Evolutionary conservation across 2,329 filamentous ascomycete genomes (phyloP).

Genomic region (Scedosporium dehoogii): DNA sequence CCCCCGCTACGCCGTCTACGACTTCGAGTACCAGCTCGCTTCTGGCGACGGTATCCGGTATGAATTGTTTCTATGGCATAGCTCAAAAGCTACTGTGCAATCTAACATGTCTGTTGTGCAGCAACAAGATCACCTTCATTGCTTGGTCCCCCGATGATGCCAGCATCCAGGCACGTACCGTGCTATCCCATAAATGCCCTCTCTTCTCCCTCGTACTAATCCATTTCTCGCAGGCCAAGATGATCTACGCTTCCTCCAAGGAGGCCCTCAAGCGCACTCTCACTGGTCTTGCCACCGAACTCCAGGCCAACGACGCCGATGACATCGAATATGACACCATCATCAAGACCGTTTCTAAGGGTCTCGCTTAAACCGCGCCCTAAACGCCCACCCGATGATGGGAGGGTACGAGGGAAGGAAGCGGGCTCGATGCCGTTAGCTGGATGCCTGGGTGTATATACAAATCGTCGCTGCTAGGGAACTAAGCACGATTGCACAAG

Average conservation of each 20-base stretch:
- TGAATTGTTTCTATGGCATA: slow-evolving; percentile 12
- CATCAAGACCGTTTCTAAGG: slow-evolving; percentile 57
- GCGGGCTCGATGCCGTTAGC: background rate
- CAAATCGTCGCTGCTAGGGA: background rate
- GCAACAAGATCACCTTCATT: slow-evolving; percentile 72
- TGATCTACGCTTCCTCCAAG: slow-evolving; percentile 86
- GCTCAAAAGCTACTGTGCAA: background rate
- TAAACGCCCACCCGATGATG: background rate
- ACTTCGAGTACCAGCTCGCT: slow-evolving; percentile 67
- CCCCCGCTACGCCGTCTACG: slow-evolving; percentile 76
- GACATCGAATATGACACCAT: slow-evolving; percentile 72
- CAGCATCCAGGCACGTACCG: slow-evolving; percentile 55
- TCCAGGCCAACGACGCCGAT: slow-evolving; percentile 76
- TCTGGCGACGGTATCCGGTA: slow-evolving; percentile 65
- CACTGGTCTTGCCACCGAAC: slow-evolving; percentile 63
- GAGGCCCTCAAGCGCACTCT: slow-evolving; percentile 73
- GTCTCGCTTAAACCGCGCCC: slow-evolving; percentile 34
- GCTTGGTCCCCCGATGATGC: slow-evolving; percentile 77
- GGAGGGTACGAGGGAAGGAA: background rate
- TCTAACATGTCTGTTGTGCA: slow-evolving; percentile 18
- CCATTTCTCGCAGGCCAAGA: slow-evolving; percentile 54
- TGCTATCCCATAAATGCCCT: too few species aligned
- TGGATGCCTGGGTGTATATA: background rate
- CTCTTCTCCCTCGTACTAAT: background rate
- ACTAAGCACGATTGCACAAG: background rate